These are phyloP conservation scores for Betula pendula DNA, from an alignment of 306 rosid genomes.

Conservation along the genomic window DNA sequence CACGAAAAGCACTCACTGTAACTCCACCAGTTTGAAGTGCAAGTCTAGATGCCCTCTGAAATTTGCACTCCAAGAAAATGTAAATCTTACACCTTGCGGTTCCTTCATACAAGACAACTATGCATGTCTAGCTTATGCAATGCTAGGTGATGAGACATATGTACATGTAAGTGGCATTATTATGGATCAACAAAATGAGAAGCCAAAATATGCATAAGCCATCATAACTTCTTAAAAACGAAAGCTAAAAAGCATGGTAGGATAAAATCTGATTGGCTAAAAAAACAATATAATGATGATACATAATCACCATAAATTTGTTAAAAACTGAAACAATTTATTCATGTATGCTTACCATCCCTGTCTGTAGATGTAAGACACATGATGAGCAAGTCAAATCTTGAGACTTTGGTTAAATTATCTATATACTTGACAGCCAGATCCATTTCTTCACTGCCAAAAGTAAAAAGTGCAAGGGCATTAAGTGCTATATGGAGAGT, in stretches of 20 bases:
- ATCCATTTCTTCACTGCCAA: slow-evolving; percentile 75
- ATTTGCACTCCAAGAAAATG: not conserved
- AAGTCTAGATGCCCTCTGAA: not conserved
- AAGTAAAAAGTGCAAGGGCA: slow-evolving; percentile 10
- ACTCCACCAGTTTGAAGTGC: not conserved
- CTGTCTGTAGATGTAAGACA: slow-evolving; percentile 67
- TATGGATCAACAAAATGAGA: not conserved
- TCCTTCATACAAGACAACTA: not conserved
- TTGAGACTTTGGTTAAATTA: slow-evolving; percentile 69
- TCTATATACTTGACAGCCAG: slow-evolving; percentile 64
- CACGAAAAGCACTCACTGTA: not conserved
- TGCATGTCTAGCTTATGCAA: not conserved
- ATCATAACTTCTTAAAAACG: not conserved
- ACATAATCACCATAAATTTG: not conserved
- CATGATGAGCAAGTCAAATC: slow-evolving; percentile 76
- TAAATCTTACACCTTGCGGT: not conserved
- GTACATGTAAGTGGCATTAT: not conserved
- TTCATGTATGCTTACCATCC: slow-evolving; percentile 50
- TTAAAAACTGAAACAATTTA: not conserved
- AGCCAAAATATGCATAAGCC: not conserved
- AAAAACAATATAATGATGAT: too few species aligned
- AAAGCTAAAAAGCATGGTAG: not conserved
- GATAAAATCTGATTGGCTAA: too few species aligned
- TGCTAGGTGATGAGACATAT: not conserved
- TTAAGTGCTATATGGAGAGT: slow-evolving; percentile 23